Percentiles rank a stretch among this genome's conserved stretches.
Evolutionary conservation across 805 yeast species (phyloP).

Genomic region (Kregervanrija fluxuum): DNA sequence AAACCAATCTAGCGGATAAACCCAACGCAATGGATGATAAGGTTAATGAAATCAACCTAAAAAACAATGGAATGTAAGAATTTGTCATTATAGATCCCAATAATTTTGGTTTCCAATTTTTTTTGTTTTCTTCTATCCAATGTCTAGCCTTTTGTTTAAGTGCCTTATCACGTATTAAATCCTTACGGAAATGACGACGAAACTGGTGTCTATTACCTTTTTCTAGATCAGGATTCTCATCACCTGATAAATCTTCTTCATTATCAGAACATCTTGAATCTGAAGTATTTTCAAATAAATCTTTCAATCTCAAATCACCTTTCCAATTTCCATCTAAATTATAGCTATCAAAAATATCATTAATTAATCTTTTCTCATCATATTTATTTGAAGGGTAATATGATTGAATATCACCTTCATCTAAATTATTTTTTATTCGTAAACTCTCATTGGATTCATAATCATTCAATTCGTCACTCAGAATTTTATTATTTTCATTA

Average conservation of each 20-base stretch:
- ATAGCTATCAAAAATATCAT: constrained; percentile 14
- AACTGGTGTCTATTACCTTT: constrained; percentile 6
- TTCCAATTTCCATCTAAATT: constrained; percentile 53
- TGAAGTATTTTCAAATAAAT: constrained; percentile 33
- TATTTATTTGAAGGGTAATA: constrained; percentile 15
- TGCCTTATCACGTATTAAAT: constrained; percentile 16
- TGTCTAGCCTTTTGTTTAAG: constrained; percentile 54
- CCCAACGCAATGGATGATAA: constrained; percentile 66
- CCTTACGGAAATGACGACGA: constrained; percentile 1
- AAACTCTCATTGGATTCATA: neutral
- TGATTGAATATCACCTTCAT: neutral
- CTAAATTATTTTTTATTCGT: too few relatives aligned
- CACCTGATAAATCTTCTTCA: constrained; percentile 2
- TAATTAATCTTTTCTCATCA: constrained; percentile 10
- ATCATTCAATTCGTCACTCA: too few relatives aligned
- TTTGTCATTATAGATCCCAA: constrained; percentile 57
- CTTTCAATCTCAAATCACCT: constrained; percentile 57
- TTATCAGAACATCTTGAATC: neutral
- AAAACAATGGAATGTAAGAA: constrained; percentile 73
- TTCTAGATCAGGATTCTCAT: constrained; percentile 11
- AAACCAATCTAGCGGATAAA: constrained; percentile 55
- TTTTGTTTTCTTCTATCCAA: constrained; percentile 58
- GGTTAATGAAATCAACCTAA: constrained; percentile 53
- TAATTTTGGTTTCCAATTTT: constrained; percentile 57
- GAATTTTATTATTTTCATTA: neutral